Conservation (phyloP, 2,329 filamentous ascomycete genomes). For the Arthrobotrys iridis region DNA sequence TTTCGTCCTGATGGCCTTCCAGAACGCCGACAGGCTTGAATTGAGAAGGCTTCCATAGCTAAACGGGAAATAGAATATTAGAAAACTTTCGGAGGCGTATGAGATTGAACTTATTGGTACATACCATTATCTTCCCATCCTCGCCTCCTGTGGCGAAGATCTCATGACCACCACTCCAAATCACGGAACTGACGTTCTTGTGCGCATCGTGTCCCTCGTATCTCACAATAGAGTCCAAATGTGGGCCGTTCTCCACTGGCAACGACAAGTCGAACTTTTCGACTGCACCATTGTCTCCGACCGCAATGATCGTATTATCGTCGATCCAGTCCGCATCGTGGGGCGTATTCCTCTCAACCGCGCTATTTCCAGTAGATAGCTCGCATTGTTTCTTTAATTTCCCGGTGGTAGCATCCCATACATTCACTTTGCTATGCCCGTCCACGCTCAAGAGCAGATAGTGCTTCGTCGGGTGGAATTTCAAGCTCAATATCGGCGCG, state of each 20-base stretch:
- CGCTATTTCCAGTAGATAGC: slow-evolving; percentile 15
- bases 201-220: slow-evolving; percentile 51
- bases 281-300: slow-evolving; percentile 46
- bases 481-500: slow-evolving; percentile 43
- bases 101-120: neutral
- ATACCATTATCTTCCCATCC: slow-evolving; percentile 50
- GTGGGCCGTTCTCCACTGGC: slow-evolving; percentile 19
- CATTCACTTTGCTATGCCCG: slow-evolving; percentile 35
- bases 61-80: neutral
- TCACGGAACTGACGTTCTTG: slow-evolving; percentile 34
- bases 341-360: slow-evolving; percentile 18
- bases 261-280: slow-evolving; percentile 44
- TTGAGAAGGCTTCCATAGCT: slow-evolving; percentile 50
- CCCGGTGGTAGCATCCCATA: slow-evolving; percentile 45
- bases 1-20: slow-evolving; percentile 45
- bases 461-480: slow-evolving; percentile 45
- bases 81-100: neutral
- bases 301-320: slow-evolving; percentile 44
- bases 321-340: slow-evolving; percentile 51
- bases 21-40: slow-evolving; percentile 46
- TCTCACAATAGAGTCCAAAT: slow-evolving; percentile 17
- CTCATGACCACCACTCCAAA: slow-evolving; percentile 40
- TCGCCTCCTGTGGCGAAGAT: slow-evolving; percentile 47
- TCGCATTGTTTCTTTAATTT: slow-evolving; percentile 39
- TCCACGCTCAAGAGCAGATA: slow-evolving; percentile 48